phyloP scores from a whole-genome alignment of 2,329 filamentous ascomycete species.

The Neoarthrinium moseri region DNA sequence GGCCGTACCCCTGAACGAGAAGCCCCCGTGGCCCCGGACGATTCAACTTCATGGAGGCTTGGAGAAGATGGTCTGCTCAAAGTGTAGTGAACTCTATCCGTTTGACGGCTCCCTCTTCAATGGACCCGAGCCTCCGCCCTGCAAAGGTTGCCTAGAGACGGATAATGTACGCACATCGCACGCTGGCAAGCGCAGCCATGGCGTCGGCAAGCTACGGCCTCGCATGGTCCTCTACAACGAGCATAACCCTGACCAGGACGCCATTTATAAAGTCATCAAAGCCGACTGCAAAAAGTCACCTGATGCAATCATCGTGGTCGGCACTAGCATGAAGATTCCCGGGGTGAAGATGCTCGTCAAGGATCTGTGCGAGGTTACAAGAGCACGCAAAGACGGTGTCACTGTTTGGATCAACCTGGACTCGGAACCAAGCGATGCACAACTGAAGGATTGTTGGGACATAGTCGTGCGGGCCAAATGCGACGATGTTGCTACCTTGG shows the following conservation, averaged over 20 bases:
- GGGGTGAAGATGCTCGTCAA: constrained; percentile 86
- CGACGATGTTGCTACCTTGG: constrained; percentile 79
- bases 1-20: constrained; percentile 73
- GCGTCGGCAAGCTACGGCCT: constrained; percentile 84
- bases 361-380: constrained; percentile 86
- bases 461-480: constrained; percentile 83
- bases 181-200: constrained; percentile 87
- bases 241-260: constrained; percentile 92
- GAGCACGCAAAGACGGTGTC: constrained; percentile 77
- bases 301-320: constrained; percentile 91
- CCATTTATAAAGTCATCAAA: constrained; percentile 86
- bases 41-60: constrained; percentile 93
- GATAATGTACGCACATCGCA: constrained; percentile 74
- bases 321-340: constrained; percentile 92
- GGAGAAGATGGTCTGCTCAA: constrained; percentile 95
- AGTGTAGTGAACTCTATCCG: constrained; percentile 74
- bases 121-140: constrained; percentile 80
- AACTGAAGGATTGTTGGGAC: constrained; percentile 93
- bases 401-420: constrained; percentile 96
- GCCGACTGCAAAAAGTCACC: constrained; percentile 83
- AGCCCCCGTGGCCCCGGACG: constrained; percentile 89
- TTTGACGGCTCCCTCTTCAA: constrained; percentile 81
- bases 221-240: constrained; percentile 98
- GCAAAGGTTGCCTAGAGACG: constrained; percentile 68
- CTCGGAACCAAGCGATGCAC: constrained; percentile 74